A percentile compares a stretch with the other conserved stretches of the same genome.
phyloP scores from a whole-genome alignment of 345 rosid genomes.

The Camelina laxa region DNA sequence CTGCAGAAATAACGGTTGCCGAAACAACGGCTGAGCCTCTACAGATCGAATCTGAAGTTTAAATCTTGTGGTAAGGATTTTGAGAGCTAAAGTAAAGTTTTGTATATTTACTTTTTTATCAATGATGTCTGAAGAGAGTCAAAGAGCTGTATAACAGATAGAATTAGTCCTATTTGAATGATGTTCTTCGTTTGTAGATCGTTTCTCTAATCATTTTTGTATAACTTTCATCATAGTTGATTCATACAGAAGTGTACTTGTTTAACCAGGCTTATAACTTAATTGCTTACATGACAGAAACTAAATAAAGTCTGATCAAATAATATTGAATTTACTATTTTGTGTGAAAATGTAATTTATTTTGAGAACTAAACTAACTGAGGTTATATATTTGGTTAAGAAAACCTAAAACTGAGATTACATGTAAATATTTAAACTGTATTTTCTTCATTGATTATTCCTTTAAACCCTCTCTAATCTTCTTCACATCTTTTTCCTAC shows the following conservation, averaged over 20 bases:
- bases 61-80: slow-evolving; percentile 10
- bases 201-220: slow-evolving; percentile 4
- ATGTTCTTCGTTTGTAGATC: slow-evolving; percentile 26
- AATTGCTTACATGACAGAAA: neutral
- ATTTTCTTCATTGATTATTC: slow-evolving; percentile 20
- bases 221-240: slow-evolving; percentile 7
- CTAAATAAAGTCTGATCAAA: neutral
- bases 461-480: slow-evolving; percentile 20
- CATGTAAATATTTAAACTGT: neutral
- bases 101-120: slow-evolving; percentile 37
- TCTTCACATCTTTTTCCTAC: slow-evolving; percentile 43
- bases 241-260: neutral
- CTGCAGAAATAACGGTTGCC: slow-evolving; percentile 5
- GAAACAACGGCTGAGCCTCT: slow-evolving; percentile 13
- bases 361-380: slow-evolving; percentile 21
- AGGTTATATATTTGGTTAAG: slow-evolving; percentile 9
- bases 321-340: neutral
- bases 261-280: neutral
- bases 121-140: slow-evolving; percentile 20
- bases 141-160: slow-evolving; percentile 36
- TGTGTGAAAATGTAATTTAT: neutral
- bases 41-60: slow-evolving; percentile 16
- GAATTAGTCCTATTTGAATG: slow-evolving; percentile 33
- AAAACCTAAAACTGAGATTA: slow-evolving; percentile 5
- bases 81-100: slow-evolving; percentile 40